phyloP scores from a whole-genome alignment of 352 stramenopile genomes.

The Globisporangium polare region DNA sequence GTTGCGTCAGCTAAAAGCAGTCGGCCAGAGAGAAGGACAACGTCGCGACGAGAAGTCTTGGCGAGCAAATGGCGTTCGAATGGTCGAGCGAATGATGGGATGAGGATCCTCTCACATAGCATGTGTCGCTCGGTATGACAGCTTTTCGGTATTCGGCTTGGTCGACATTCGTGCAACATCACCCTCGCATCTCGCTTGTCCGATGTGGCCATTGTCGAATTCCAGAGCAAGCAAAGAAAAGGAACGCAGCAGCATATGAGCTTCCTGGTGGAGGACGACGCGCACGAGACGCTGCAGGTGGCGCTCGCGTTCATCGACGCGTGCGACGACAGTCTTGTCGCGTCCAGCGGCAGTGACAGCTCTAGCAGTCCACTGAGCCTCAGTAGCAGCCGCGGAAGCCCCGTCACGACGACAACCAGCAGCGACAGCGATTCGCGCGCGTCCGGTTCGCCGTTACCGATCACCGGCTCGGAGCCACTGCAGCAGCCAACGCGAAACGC shows the following conservation, averaged over 20 bases:
- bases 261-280: constrained; percentile 16
- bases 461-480: not conserved
- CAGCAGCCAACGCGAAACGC: not conserved
- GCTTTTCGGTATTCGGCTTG: not conserved
- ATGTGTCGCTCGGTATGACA: too few species aligned
- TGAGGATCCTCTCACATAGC: too few species aligned
- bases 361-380: not conserved
- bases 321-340: constrained; percentile 15
- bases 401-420: not conserved
- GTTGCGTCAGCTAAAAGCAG: too few species aligned
- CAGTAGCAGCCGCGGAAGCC: not conserved
- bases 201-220: too few species aligned
- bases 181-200: too few species aligned
- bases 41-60: too few species aligned
- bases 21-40: too few species aligned
- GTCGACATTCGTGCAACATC: not conserved
- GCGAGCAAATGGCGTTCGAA: not conserved
- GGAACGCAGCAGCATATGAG: too few species aligned
- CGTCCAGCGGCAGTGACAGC: not conserved
- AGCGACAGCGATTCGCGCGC: not conserved
- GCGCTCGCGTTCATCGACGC: constrained; percentile 42
- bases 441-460: not conserved
- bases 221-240: too few species aligned
- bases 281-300: constrained; percentile 25
- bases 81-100: too few species aligned